Evolutionary conservation across 2,329 filamentous ascomycete genomes (phyloP).

Genomic region (Colletotrichum acutatum): DNA sequence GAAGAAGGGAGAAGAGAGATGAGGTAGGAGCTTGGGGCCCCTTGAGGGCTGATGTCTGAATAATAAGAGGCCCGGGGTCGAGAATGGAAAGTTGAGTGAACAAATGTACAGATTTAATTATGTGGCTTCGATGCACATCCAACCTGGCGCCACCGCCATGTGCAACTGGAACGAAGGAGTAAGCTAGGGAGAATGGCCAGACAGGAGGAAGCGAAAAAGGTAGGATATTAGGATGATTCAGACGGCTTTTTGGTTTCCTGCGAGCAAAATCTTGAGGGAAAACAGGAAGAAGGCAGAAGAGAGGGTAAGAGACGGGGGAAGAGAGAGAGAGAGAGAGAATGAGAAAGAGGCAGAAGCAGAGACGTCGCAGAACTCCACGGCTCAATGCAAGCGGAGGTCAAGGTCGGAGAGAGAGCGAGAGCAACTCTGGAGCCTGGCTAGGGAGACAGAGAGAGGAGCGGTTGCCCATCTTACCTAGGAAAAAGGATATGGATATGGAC

Average conservation of each 20-base stretch:
- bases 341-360: not conserved
- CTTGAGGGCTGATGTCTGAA: constrained; percentile 16
- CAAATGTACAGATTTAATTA: constrained; percentile 31
- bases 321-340: not conserved
- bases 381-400: not conserved
- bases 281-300: not conserved
- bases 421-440: not conserved
- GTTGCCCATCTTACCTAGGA: not conserved
- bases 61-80: constrained; percentile 30
- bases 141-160: constrained; percentile 23
- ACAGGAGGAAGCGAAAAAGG: not conserved
- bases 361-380: not conserved
- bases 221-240: not conserved
- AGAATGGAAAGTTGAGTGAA: constrained; percentile 17
- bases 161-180: constrained; percentile 32
- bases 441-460: not conserved
- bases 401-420: not conserved
- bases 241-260: not conserved
- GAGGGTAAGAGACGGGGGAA: not conserved
- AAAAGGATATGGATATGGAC: not conserved
- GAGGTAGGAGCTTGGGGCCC: constrained; percentile 9
- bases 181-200: constrained; percentile 7
- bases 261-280: not conserved
- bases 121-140: constrained; percentile 32
- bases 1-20: not conserved